phyloP scores from a whole-genome alignment of 441 rosid species.

The Raphanus hybrid region DNA sequence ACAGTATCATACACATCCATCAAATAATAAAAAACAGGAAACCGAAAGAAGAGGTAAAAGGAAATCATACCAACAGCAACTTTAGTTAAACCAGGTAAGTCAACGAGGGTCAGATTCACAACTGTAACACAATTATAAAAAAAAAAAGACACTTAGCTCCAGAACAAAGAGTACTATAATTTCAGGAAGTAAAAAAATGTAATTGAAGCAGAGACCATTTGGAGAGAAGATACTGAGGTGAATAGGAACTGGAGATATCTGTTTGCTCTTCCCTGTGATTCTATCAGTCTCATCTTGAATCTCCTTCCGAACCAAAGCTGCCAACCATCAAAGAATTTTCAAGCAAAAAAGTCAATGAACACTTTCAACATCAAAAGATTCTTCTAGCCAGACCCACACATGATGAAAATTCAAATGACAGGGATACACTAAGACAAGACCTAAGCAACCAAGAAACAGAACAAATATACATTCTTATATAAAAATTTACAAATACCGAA shows the following conservation, averaged over 20 bases:
- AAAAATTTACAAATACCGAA: slow-evolving; percentile 47
- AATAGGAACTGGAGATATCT: slow-evolving; percentile 80
- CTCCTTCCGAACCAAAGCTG: slow-evolving; percentile 77
- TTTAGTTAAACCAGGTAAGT: slow-evolving; percentile 90
- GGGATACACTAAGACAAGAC: not conserved
- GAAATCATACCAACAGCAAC: slow-evolving; percentile 73
- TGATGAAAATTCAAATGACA: not conserved
- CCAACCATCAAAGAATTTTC: slow-evolving; percentile 36
- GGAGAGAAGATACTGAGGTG: slow-evolving; percentile 86
- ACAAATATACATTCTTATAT: not conserved
- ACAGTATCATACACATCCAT: not conserved
- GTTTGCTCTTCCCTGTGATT: slow-evolving; percentile 75
- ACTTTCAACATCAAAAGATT: not conserved
- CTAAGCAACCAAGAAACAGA: not conserved
- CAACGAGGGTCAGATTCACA: slow-evolving; percentile 86
- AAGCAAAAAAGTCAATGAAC: not conserved
- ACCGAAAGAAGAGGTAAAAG: no score
- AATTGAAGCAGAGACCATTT: slow-evolving; percentile 51
- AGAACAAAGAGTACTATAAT: no score
- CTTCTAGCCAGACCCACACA: not conserved
- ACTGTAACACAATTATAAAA: slow-evolving; percentile 45
- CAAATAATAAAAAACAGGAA: no score
- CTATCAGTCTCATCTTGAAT: slow-evolving; percentile 89
- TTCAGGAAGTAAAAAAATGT: not conserved
- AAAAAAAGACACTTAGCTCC: no score